Evolutionary conservation across 345 rosid genomes (phyloP).

Genomic region (Clausena lansium): DNA sequence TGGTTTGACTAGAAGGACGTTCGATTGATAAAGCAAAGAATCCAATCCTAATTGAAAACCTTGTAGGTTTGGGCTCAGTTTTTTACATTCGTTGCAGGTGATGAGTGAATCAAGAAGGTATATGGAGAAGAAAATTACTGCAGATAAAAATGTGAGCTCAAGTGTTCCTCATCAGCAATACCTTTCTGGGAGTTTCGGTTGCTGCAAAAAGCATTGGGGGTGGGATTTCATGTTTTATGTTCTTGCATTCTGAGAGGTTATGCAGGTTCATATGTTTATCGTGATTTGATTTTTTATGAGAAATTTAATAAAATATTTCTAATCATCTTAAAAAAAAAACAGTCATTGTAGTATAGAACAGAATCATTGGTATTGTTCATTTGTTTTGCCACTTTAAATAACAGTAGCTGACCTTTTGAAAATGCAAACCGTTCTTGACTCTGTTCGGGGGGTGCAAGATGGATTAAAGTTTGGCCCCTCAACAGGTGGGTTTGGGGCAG

Average conservation of each 20-base stretch:
- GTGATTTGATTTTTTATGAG: not conserved
- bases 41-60: too few species aligned
- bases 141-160: constrained; percentile 85
- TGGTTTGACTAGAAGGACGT: too few species aligned
- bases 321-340: not conserved
- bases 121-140: constrained; percentile 63
- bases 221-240: constrained; percentile 24
- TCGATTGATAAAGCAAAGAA: too few species aligned
- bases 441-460: constrained; percentile 82
- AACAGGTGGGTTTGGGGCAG: constrained; percentile 61
- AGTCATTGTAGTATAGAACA: not conserved
- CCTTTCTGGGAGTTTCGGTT: constrained; percentile 85
- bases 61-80: not conserved
- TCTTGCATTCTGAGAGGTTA: not conserved
- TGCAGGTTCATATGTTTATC: not conserved
- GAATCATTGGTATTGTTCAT: not conserved
- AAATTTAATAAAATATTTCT: not conserved
- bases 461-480: constrained; percentile 67
- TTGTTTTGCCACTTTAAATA: not conserved
- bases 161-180: constrained; percentile 79
- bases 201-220: constrained; percentile 96
- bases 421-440: constrained; percentile 74
- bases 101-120: constrained; percentile 36
- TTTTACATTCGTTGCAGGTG: constrained; percentile 32
- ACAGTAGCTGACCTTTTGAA: constrained; percentile 13